These are phyloP conservation scores for Nemania sp. DNA, from an alignment of 2,329 filamentous ascomycete genomes.

Conservation along the genomic window DNA sequence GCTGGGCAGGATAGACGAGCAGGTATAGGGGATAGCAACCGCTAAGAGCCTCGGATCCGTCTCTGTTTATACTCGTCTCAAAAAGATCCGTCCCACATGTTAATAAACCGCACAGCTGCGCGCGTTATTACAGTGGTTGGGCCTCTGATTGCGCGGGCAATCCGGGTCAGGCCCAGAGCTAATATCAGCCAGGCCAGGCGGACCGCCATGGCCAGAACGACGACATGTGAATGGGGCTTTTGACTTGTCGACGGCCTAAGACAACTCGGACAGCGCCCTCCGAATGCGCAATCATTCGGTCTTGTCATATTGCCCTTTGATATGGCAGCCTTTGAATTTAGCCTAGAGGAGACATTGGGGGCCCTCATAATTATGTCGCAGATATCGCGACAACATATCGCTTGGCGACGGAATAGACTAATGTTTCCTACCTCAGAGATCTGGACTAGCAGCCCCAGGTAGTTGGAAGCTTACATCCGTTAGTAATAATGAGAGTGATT, in stretches of 20 bases:
- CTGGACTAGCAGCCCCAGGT: not conserved
- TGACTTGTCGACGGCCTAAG: conserved; percentile 25
- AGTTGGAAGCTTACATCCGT: not conserved
- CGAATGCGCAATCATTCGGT: conserved; percentile 35
- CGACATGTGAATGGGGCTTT: conserved; percentile 21
- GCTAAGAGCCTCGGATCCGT: not conserved
- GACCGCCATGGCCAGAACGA: conserved; percentile 37
- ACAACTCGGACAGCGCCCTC: conserved; percentile 40
- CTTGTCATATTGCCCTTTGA: conserved; percentile 29
- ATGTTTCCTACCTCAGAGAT: not conserved
- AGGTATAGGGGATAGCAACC: not conserved
- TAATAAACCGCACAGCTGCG: conserved; percentile 21
- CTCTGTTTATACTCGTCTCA: conserved; percentile 5
- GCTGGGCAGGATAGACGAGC: not conserved
- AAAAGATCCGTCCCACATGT: not conserved
- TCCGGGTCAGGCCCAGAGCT: conserved; percentile 40
- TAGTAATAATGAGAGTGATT: not conserved
- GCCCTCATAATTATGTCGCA: conserved; percentile 6
- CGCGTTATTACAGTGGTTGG: conserved; percentile 10
- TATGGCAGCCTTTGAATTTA: conserved; percentile 40
- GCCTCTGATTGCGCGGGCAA: conserved; percentile 36
- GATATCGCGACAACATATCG: conserved; percentile 3
- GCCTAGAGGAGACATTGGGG: conserved; percentile 38
- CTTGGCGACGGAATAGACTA: conserved; percentile 7
- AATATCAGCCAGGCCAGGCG: conserved; percentile 44